Conservation (phyloP, 139 green algal species). For the Limnomonas spitsbergensis region DNA sequence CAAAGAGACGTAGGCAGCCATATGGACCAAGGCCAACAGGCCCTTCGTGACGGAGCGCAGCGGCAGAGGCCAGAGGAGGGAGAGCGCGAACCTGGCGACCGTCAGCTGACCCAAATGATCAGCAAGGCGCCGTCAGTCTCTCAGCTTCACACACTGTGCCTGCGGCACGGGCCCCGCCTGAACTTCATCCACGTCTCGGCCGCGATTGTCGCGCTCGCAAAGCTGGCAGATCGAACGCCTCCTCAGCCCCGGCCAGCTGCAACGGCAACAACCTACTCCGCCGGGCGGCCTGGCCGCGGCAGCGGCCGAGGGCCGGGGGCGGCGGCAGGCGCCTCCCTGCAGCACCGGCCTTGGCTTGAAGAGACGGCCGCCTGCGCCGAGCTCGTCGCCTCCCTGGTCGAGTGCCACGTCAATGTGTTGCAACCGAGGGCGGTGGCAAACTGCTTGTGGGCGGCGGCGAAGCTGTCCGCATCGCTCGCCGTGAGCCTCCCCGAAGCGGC, state of each 20-base stretch:
- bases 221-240: slow-evolving; percentile 1
- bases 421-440: slow-evolving; percentile 1
- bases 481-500: no score
- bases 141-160: slow-evolving; percentile 9
- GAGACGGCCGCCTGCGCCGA: background rate
- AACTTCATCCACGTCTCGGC: slow-evolving; percentile 19
- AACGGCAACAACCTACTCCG: no score
- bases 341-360: no score
- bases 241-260: no score
- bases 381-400: background rate
- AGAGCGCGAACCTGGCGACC: background rate
- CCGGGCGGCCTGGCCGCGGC: no score
- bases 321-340: no score
- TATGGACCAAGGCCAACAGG: no score
- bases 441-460: slow-evolving; percentile 12
- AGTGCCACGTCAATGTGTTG: background rate
- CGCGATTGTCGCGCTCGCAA: slow-evolving; percentile 5
- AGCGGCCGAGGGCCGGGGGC: no score
- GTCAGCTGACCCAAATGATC: background rate
- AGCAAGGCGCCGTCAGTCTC: background rate
- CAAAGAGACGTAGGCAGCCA: no score
- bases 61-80: no score
- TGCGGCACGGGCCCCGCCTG: background rate
- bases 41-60: no score
- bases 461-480: background rate